Base-by-base conservation (phyloP, 106 monocot species). In the Acorus gramineus region DNA sequence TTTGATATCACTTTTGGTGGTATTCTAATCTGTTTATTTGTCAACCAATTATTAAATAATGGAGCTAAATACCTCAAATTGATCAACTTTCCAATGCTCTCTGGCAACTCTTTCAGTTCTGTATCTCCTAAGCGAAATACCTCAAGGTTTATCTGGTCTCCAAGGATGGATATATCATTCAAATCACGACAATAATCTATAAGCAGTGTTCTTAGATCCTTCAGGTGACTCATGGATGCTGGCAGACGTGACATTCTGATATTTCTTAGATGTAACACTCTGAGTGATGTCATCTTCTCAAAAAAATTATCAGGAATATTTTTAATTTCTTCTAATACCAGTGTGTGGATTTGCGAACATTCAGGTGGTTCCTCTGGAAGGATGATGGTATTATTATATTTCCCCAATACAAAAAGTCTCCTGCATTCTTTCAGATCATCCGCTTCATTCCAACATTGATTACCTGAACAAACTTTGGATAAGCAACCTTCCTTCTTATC, bases 241-340 rank as follows among this genome's bases (percentile, higher is more conserved):
- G 77, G 77, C 50, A 71, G 66, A 51, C 60, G 59, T 46, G 42
- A 13, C 6, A 77, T 64, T 49, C 47, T 42, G 3, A 60, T 71
- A 5, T 77, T 28, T 44, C 77, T 71, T 42, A 77, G 52, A 66
- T 77, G 71, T 0, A 77, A 46, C 60, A 77, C 71, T 44, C 52
- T 11, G 11, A 71, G 55, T n/a, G 70, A 47, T 48, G 60, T 42
- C 77, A 77, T 77, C 2, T 14, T 8, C 12, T 7, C 5, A 61
- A 77, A 71, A 48, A 77, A 71, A 60, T 55, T 66, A n/a, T 4
- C 13, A 7, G 77, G 62, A 2, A 77, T 8, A 12, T 45, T 10
- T 3, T 3, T 46, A 6, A 59, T 71, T 6, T 12, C 14, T 8
- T 71, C 71, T 46, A 77, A 10, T 44, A 77, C 48, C 4, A 77